Evolutionary conservation across 2,329 filamentous ascomycete species (phyloP).

Genomic region (Pseudogymnoascus sp.): DNA sequence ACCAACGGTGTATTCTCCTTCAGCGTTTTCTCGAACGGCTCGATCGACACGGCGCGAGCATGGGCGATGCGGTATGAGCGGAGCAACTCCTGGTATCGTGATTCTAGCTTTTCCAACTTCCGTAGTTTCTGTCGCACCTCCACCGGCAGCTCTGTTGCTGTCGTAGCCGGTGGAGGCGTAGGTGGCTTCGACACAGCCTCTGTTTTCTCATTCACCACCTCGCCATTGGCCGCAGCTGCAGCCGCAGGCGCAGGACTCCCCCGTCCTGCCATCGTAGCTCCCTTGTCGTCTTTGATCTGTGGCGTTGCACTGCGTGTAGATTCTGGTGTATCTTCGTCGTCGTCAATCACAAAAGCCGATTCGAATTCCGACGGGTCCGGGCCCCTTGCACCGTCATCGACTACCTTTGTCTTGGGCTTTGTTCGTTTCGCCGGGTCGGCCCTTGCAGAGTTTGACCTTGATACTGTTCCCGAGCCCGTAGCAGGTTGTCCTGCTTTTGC

Average conservation of each 20-base stretch:
- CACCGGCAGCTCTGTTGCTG: conserved; percentile 44
- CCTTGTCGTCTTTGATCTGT: conserved; percentile 35
- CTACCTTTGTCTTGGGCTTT: conserved; percentile 23
- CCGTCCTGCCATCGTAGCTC: conserved; percentile 21
- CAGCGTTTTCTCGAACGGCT: conserved; percentile 84
- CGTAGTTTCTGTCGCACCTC: conserved; percentile 70
- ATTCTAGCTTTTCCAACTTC: conserved; percentile 84
- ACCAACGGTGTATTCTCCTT: conserved; percentile 88
- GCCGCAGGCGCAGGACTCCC: conserved; percentile 24
- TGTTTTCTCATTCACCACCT: conserved; percentile 23
- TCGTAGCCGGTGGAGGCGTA: neutral
- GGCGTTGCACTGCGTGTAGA: conserved; percentile 56
- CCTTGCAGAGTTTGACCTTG: conserved; percentile 36
- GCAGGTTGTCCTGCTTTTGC: conserved; percentile 34
- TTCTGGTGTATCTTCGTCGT: conserved; percentile 53
- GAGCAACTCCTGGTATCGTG: conserved; percentile 80
- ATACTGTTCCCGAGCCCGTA: conserved; percentile 37
- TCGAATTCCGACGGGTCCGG: conserved; percentile 86
- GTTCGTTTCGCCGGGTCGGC: conserved; percentile 18
- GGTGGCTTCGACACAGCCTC: conserved; percentile 17
- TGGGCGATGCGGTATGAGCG: conserved; percentile 90
- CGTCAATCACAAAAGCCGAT: conserved; percentile 77
- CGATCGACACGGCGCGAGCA: conserved; percentile 75
- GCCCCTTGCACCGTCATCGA: conserved; percentile 19
- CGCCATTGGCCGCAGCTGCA: conserved; percentile 16